Evolutionary conservation across 805 yeast species (phyloP).

Genomic region (Teunomyces tritomae): DNA sequence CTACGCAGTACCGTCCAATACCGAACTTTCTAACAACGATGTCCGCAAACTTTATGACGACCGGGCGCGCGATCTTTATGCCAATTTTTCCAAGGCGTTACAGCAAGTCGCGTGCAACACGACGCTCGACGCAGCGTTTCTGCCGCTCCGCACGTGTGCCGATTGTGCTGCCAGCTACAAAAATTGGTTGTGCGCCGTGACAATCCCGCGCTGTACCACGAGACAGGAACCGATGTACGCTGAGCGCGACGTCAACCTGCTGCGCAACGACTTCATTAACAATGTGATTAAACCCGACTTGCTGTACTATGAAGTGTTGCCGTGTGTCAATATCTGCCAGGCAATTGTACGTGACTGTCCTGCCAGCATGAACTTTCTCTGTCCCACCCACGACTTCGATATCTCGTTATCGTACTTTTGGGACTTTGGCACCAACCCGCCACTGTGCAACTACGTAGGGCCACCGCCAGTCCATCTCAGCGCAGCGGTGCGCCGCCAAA

Average conservation of each 20-base stretch:
- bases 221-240: conserved; percentile 45
- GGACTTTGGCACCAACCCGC: conserved; percentile 25
- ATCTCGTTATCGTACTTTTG: conserved; percentile 44
- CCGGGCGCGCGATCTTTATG: conserved; percentile 53
- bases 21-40: conserved; percentile 11
- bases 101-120: conserved; percentile 77
- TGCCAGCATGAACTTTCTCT: conserved; percentile 64
- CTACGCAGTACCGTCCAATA: conserved; percentile 71
- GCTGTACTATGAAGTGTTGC: conserved; percentile 74
- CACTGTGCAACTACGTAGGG: conserved; percentile 41
- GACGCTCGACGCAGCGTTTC: conserved; percentile 60
- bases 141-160: conserved; percentile 70
- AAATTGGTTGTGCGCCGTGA: conserved; percentile 85
- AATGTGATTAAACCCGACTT: conserved; percentile 50
- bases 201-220: conserved; percentile 86
- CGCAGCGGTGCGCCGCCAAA: conserved; percentile 4
- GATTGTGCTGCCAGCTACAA: conserved; percentile 72
- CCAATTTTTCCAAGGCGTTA: conserved; percentile 71
- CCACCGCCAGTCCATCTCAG: conserved; percentile 6
- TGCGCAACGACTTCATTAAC: conserved; percentile 62
- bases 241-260: conserved; percentile 44
- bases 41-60: conserved; percentile 53
- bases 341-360: conserved; percentile 84
- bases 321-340: conserved; percentile 81
- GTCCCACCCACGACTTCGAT: conserved; percentile 52